Base-by-base conservation (phyloP, 139 green algal species). In the Chlamydomonas schloesseri region DNA sequence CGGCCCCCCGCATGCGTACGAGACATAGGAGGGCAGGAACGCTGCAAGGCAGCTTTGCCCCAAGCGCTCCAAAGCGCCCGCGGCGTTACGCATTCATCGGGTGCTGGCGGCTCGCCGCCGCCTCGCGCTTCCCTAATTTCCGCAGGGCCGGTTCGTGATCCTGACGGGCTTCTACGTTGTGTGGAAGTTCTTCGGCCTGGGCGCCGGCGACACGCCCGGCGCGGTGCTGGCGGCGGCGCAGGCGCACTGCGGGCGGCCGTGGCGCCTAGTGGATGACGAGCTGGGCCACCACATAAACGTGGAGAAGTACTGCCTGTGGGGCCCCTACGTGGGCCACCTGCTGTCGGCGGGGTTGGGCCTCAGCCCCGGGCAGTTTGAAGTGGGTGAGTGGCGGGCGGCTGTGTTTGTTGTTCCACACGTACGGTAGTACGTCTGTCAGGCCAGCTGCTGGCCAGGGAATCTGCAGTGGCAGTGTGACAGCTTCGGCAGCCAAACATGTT, bases 241-340 rank as follows among this genome's bases (percentile, higher is more conserved):
- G 21, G 31, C 42, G 14, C 91, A 92, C 65, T 97, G 93, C 73
- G 76, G 24, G 0, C 73, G 67, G 71, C 76, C 78, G 23, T 96
- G 94, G 94, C 29, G 34, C 6, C 53, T 60, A 31, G 68, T 91
- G 58, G 29, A 88, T 34, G 18, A 55, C 9, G 36, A 64, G 5
- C 57, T 89, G 53, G 91, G 88, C 2, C 73, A 84, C 26, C 88
- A 96, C 64, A 86, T 94, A 5, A 93, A 95, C 53, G 83, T 94
- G 23, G 95, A 98, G 33, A 82, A 86, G 26, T 98, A 98, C 90
- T 98, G 96, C 91, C 95, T 97, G 81, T 93, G 96, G 87, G 94
- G 91, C 8, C 92, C 91, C 1, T 98, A 98, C 76, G 84, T 95
- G n/a, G 80, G 89, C 6, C 67, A 84, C 37, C 92, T 98, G 73